Evolutionary conservation across 1,284 basidiomycete species (phyloP).

Genomic region (Trichosporon inkin): DNA sequence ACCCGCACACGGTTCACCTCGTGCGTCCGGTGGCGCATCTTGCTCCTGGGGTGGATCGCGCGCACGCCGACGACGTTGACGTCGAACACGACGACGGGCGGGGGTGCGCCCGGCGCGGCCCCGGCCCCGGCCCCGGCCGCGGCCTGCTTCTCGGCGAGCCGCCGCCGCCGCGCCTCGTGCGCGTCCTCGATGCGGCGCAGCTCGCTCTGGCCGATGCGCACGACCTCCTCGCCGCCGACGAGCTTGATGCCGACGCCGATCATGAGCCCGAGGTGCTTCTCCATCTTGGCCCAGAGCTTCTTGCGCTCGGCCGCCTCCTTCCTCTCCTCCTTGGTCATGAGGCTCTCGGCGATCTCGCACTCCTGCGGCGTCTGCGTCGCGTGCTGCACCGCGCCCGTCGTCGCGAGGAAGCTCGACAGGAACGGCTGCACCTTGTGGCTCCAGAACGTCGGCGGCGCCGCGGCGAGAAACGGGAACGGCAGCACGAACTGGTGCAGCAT

Average conservation of each 20-base stretch:
- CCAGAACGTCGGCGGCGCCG: slow-evolving; percentile 83
- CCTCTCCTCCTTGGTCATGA: slow-evolving; percentile 53
- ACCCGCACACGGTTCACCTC: slow-evolving; percentile 58
- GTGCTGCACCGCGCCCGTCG: slow-evolving; percentile 52
- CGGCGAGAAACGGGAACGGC: slow-evolving; percentile 85
- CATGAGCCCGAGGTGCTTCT: slow-evolving; percentile 77
- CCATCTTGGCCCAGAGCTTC: slow-evolving; percentile 64
- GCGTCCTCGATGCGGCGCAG: slow-evolving; percentile 68
- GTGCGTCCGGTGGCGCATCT: slow-evolving; percentile 74
- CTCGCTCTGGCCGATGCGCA: slow-evolving; percentile 75
- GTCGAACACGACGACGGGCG: slow-evolving; percentile 57
- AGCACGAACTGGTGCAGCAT: slow-evolving; percentile 86
- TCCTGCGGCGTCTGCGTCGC: slow-evolving; percentile 44
- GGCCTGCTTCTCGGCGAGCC: slow-evolving; percentile 47
- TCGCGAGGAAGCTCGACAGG: slow-evolving; percentile 68
- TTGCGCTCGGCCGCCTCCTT: slow-evolving; percentile 59
- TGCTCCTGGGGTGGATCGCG: slow-evolving; percentile 71
- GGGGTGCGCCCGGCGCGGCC: slow-evolving; percentile 31
- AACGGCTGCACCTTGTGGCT: slow-evolving; percentile 89
- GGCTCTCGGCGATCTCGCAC: slow-evolving; percentile 32
- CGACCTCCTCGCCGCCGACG: slow-evolving; percentile 75
- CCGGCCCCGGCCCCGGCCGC: slow-evolving; percentile 44
- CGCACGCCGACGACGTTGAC: slow-evolving; percentile 85
- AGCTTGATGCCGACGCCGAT: slow-evolving; percentile 76
- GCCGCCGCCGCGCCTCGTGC: slow-evolving; percentile 55